Evolutionary conservation across 139 green algal species (phyloP).

Genomic region (Auxenochlorella pyrenoidosa): DNA sequence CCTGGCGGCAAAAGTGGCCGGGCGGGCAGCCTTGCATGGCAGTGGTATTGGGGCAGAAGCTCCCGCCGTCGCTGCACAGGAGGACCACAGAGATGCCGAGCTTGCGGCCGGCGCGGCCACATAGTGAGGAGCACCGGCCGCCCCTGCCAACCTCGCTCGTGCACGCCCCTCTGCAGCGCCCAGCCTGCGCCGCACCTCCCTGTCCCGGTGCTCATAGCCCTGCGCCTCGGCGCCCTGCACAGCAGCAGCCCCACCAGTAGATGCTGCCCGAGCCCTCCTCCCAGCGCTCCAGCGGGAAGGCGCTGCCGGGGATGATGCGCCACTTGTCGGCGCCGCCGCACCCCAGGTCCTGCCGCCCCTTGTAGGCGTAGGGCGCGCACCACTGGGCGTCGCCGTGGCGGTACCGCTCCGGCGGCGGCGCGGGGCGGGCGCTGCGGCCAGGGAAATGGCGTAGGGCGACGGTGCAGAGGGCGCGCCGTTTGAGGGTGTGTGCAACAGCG

Average conservation of each 20-base stretch:
- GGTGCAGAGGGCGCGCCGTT: background rate
- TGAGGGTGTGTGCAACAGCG: no score
- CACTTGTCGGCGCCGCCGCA: conserved; percentile 74
- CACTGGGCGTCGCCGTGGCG: conserved; percentile 35
- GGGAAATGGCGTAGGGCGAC: background rate
- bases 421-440: conserved; percentile 30
- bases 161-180: no score
- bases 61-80: conserved; percentile 24
- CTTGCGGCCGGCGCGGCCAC: no score
- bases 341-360: conserved; percentile 44
- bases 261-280: conserved; percentile 45
- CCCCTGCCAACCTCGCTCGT: no score
- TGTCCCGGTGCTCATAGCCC: no score
- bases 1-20: conserved; percentile 61
- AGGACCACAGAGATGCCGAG: no score
- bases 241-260: conserved; percentile 42
- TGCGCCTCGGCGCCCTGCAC: no score
- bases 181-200: no score
- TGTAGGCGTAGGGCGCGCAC: conserved; percentile 73
- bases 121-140: no score
- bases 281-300: conserved; percentile 56
- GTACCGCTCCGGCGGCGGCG: conserved; percentile 44
- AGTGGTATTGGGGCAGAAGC: conserved; percentile 63
- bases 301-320: conserved; percentile 54
- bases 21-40: conserved; percentile 36